These are phyloP conservation scores for Xylaria multiplex DNA, from an alignment of 2,329 filamentous ascomycete species.

Conservation along the genomic window DNA sequence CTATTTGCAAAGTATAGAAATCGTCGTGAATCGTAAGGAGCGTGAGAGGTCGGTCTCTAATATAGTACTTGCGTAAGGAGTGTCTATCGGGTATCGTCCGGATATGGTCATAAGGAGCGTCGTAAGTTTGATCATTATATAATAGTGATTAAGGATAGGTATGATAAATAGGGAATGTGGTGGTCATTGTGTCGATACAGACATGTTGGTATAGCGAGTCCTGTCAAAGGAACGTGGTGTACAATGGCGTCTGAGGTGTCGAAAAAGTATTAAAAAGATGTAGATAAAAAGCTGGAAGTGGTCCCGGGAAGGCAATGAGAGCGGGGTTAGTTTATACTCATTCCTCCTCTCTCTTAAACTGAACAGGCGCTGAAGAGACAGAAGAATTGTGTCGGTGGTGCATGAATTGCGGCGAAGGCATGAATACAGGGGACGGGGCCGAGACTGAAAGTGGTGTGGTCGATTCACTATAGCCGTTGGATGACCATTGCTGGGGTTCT, in stretches of 20 bases:
- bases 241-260: conserved; percentile 50
- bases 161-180: conserved; percentile 50
- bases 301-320: conserved; percentile 23
- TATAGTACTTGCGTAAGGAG: conserved; percentile 53
- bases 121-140: conserved; percentile 50
- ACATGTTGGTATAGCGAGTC: conserved; percentile 49
- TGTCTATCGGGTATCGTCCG: conserved; percentile 58
- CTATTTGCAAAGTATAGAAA: conserved; percentile 50
- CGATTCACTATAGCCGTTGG: conserved; percentile 53
- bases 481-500: conserved; percentile 56
- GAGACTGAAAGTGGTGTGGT: conserved; percentile 49
- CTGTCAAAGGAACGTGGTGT: conserved; percentile 52
- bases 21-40: conserved; percentile 52
- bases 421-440: conserved; percentile 49
- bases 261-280: conserved; percentile 44
- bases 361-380: conserved; percentile 47
- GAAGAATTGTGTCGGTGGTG: conserved; percentile 52
- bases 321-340: conserved; percentile 20
- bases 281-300: conserved; percentile 37
- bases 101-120: conserved; percentile 52
- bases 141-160: conserved; percentile 46
- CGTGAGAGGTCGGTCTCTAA: conserved; percentile 48
- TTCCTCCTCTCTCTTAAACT: conserved; percentile 51
- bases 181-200: conserved; percentile 52
- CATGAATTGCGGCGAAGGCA: conserved; percentile 51